phyloP scores from a whole-genome alignment of 345 rosid species.

The Sisymbrium altissimum region DNA sequence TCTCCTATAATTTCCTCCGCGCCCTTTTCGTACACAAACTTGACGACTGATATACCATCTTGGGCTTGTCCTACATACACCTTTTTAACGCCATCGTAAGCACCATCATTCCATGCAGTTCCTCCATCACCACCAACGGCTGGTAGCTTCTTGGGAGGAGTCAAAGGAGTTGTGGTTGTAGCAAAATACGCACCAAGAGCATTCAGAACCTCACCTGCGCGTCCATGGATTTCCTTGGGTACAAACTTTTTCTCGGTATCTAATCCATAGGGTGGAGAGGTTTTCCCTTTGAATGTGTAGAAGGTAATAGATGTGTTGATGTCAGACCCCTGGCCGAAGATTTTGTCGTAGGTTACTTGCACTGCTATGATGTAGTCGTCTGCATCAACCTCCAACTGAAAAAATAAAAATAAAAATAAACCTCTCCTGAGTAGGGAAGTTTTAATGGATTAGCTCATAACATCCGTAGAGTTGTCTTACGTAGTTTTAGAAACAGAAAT shows the following conservation, averaged over 20 bases:
- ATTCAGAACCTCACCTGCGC: conserved; percentile 6
- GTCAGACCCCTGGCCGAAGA: conserved; percentile 6
- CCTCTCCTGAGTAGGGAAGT: background rate
- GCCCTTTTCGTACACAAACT: conserved; percentile 23
- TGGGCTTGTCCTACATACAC: conserved; percentile 17
- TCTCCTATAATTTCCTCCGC: background rate
- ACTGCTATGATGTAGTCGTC: conserved; percentile 4
- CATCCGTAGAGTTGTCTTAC: background rate
- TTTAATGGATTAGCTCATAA: background rate
- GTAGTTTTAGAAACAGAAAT: background rate
- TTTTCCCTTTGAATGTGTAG: background rate
- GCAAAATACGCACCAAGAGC: conserved; percentile 28
- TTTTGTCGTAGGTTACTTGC: background rate
- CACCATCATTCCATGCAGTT: conserved; percentile 30
- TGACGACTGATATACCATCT: conserved; percentile 7
- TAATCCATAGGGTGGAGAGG: conserved; percentile 8
- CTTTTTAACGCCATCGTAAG: conserved; percentile 15
- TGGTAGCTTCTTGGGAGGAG: background rate
- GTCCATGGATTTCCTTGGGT: conserved; percentile 27
- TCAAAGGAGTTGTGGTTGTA: no score
- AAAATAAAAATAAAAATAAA: background rate
- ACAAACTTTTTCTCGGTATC: background rate
- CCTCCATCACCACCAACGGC: conserved; percentile 18
- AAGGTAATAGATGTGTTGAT: conserved; percentile 18
- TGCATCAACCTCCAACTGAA: background rate